Evolutionary conservation across 257 asterid genomes (phyloP), one percentile per base, ranked within the genome.

Genomic region (Solanum corneliomulleri): DNA sequence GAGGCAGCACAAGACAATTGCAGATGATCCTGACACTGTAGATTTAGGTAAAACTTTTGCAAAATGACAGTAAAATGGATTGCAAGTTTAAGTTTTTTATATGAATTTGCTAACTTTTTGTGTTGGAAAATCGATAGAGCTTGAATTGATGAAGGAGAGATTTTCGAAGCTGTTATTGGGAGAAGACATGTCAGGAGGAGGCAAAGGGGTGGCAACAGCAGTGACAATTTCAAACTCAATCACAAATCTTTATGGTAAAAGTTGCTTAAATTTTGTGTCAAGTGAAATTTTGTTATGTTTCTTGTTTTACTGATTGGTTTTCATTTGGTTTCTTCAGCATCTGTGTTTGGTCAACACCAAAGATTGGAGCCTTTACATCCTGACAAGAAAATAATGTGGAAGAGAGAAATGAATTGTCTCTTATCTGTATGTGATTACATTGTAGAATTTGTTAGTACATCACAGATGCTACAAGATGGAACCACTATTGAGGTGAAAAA

Each of bases 121-220:
- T 84, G 12, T n/a, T 20, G 72, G 35, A 80, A 75, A 29, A 25
- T n/a, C 88, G 69, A 72, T 90, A 94, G 99, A 95, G 91, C 88
- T 94, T 16, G 99, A 96, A 86, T 77, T 94, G 97, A 97, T 97
- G 99, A 97, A 95, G 90, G 98, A 97, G 92, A 92, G 96, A 86
- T 96, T 95, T 89, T 93, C 99, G 42, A 93, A 89, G 93, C 91
- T 97, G 87, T 85, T 97, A 75, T 84, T 97, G 20, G 99, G 99
- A 33, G 97, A 95, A 69, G 99, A 97, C 90, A 96, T 96, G 98
- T 96, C 99, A 85, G 99, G 99, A 80, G 85, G 98, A 85, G 99
- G 97, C 5, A 96, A 93, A 91, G 99, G 99, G 2, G 99, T 95
- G 5, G 90, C 92, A 86, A 92, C 96, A 60, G 97, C 98, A 68